These are phyloP conservation scores for Cadophora gregata DNA, from an alignment of 2,329 filamentous ascomycete genomes.

Conservation along the genomic window DNA sequence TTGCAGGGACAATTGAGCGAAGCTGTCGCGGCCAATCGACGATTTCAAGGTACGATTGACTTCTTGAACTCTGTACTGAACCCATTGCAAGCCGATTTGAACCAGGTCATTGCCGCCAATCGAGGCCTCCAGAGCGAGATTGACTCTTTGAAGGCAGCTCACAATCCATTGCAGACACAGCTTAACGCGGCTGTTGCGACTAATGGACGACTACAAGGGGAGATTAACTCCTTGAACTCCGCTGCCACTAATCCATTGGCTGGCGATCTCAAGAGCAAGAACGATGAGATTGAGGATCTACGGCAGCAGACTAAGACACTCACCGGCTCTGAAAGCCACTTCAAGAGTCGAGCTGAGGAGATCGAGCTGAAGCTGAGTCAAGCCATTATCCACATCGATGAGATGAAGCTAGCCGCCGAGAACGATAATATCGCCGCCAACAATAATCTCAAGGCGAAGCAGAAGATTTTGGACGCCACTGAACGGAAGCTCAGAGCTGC, in stretches of 20 bases:
- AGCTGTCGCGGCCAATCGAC: neutral
- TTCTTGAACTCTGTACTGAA: neutral
- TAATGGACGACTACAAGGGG: neutral
- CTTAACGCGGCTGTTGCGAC: neutral
- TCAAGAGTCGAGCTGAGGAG: neutral
- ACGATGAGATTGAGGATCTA: neutral
- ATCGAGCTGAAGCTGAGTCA: neutral
- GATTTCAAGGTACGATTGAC: neutral
- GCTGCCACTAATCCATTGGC: neutral
- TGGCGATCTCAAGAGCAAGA: neutral
- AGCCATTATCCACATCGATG: neutral
- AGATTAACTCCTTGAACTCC: neutral
- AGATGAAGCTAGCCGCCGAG: neutral
- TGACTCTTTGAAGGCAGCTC: neutral
- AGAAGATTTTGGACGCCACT: neutral
- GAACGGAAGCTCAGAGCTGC: neutral
- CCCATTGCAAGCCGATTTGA: neutral
- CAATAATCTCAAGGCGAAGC: neutral
- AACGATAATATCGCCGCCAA: neutral
- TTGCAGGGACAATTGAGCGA: no score
- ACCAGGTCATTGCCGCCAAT: no score
- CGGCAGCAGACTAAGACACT: slow-evolving; percentile 1
- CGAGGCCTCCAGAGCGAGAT: neutral
- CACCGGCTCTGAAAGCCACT: neutral
- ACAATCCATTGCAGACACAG: neutral